Evolutionary conservation across 257 asterid genomes (phyloP).

Genomic region (Ocimum tenuiflorum): DNA sequence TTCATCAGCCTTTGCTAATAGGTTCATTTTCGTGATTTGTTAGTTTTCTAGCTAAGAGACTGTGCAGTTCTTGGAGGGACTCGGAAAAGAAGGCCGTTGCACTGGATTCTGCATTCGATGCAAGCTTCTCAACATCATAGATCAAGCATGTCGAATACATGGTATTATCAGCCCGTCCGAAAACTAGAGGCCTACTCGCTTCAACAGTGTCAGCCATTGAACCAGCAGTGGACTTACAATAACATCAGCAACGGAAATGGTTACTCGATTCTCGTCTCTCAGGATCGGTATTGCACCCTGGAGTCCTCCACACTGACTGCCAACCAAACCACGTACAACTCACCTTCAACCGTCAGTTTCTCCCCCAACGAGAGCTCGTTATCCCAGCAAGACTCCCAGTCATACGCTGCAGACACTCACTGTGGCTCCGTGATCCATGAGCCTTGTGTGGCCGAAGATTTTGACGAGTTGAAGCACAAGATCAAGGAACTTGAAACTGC

Average conservation of each 20-base stretch:
- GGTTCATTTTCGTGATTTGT: neutral
- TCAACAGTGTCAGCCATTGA: conserved; percentile 39
- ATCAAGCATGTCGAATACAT: conserved; percentile 39
- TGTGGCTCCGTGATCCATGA: no score
- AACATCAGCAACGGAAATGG: conserved; percentile 19
- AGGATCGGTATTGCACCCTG: conserved; percentile 43
- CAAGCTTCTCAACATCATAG: conserved; percentile 40
- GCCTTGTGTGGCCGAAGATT: conserved; percentile 44
- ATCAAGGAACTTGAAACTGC: conserved; percentile 62
- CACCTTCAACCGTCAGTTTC: conserved; percentile 40
- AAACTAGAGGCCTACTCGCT: conserved; percentile 40
- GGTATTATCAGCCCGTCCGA: conserved; percentile 39
- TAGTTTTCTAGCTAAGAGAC: no score
- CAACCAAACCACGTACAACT: conserved; percentile 20
- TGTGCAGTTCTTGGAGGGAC: no score
- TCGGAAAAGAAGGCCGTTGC: neutral
- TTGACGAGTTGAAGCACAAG: conserved; percentile 44
- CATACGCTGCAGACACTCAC: no score
- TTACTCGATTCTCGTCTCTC: conserved; percentile 32
- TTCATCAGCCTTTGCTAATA: no score
- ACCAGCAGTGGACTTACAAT: conserved; percentile 27
- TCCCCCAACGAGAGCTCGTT: conserved; percentile 47
- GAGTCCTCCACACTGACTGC: conserved; percentile 64
- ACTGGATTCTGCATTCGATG: conserved; percentile 19
- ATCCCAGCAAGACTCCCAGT: conserved; percentile 49